Conservation (phyloP, 345 rosid species). For the Diplotaxis tenuifolia region DNA sequence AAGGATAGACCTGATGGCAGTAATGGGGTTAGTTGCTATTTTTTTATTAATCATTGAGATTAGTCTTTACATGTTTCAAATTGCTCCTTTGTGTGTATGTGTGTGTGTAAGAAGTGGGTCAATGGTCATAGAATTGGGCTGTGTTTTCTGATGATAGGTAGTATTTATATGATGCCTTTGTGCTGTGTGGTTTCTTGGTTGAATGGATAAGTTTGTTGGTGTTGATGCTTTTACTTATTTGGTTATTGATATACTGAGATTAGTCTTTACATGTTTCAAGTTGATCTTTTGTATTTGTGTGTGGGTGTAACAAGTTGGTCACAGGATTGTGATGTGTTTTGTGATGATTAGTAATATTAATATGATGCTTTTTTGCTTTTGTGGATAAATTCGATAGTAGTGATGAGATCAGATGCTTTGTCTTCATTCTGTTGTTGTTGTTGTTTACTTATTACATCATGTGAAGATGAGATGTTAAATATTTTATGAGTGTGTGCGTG, state of each 20-base stretch:
- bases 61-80: too few relatives aligned
- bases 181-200: too few relatives aligned
- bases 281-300: neutral
- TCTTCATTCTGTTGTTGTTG: neutral
- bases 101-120: too few relatives aligned
- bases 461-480: neutral
- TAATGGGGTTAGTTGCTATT: constrained; percentile 36
- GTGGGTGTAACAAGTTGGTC: too few relatives aligned
- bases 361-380: neutral
- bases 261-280: neutral
- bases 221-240: too few relatives aligned
- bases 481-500: neutral
- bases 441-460: neutral
- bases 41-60: too few relatives aligned
- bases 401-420: neutral
- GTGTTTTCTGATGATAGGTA: too few relatives aligned
- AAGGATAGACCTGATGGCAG: constrained; percentile 45
- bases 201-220: too few relatives aligned
- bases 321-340: neutral
- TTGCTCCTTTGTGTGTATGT: too few relatives aligned
- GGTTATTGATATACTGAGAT: neutral
- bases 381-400: neutral
- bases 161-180: too few relatives aligned
- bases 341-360: neutral
- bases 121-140: too few relatives aligned